Evolutionary conservation across 2,329 filamentous ascomycete species (phyloP), one percentile per base, ranked within the genome.

Genomic region (Leptographium flavum): DNA sequence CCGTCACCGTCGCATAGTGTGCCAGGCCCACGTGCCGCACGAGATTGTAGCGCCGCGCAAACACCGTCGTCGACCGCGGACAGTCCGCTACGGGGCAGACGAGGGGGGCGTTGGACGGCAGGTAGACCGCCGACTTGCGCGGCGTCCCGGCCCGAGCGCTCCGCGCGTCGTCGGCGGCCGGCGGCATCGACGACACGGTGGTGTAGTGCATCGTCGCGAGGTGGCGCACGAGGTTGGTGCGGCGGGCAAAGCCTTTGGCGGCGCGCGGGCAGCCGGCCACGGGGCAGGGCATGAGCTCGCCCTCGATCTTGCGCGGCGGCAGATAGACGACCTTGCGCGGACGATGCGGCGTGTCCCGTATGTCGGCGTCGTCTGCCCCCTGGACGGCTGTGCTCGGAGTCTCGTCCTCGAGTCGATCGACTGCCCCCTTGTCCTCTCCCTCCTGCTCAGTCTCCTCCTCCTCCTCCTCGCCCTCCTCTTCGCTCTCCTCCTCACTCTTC

Each of bases 1-100:
- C 13, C 17, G 27, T 10, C 21, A 17, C 36, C 5, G 14, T 8
- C 21, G 25, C 11, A 19, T 23, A 32, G 53, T 76, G 73, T 13
- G 64, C 55, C 6, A 60, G 54, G 47, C 57, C 61, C 40, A 74
- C 49, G 51, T 78, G 74, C 44, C 68, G 57, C 39, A 53, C 39
- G 39, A 69, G 52, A 39, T 64, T 63, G 10, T 39, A 11, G 5
- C 58, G 47, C 56, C 60, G 54, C 53, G 54, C 39, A 49, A 71
- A 72, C 0, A 62, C 59, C 8, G 60, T 50, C 2, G 54, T 42
- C 4, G 58, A 55, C 27, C 63, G 54, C 1, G 54, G 54, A 45
- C 69, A 72, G 17, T 54, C 52, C 1, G 49, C 42, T 25, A 65
- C 55, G 0, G 60, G 57, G 48, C 53, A 55, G 6, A 10, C 10